These are phyloP conservation scores for Lactarius deliciosus DNA, from an alignment of 768 basidiomycete species.

Conservation along the genomic window DNA sequence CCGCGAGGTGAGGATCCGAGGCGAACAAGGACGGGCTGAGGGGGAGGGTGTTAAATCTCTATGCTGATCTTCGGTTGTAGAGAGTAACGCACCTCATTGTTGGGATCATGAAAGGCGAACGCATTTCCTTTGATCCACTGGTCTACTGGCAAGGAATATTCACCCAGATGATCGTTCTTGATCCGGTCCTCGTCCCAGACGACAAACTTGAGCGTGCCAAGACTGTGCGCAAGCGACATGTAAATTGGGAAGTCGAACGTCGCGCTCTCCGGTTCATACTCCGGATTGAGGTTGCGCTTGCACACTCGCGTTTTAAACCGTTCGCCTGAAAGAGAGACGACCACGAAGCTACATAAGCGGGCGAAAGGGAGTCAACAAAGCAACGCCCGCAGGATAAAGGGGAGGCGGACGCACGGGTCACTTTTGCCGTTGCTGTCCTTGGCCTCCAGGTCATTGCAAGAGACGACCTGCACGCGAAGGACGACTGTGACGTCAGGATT, in stretches of 20 bases:
- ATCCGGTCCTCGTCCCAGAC: background rate
- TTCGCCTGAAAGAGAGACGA: background rate
- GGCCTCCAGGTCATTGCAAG: no score
- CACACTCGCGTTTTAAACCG: conserved; percentile 39
- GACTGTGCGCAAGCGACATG: background rate
- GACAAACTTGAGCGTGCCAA: background rate
- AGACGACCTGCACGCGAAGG: no score
- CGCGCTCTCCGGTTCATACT: background rate
- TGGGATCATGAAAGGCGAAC: background rate
- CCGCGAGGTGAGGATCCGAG: no score
- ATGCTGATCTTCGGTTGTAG: background rate
- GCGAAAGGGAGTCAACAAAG: background rate
- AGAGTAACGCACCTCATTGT: background rate
- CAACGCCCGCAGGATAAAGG: background rate
- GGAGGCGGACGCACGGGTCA: background rate
- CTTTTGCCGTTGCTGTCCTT: background rate
- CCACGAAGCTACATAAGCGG: background rate
- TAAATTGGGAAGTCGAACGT: background rate
- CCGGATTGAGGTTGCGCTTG: conserved; percentile 38
- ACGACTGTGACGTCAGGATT: no score
- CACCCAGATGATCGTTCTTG: background rate
- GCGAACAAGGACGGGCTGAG: no score
- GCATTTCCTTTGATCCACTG: background rate
- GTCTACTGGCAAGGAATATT: background rate
- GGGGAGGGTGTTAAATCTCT: background rate